phyloP scores from a whole-genome alignment of 371 early-diverging fungal genomes.

The Saksenaea oblongispora region DNA sequence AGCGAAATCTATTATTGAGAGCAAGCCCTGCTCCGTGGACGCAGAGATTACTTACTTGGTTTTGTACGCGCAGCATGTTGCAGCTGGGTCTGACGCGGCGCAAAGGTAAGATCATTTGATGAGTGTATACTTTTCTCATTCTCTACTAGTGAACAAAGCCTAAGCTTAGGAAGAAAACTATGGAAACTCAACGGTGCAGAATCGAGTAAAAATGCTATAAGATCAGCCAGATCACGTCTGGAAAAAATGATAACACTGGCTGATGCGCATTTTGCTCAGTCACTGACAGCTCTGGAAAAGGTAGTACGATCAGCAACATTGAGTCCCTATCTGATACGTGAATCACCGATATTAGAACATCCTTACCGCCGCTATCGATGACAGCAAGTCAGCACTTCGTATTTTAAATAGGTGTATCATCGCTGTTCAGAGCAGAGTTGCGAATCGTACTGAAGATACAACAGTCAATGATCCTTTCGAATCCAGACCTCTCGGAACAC shows the following conservation, averaged over 20 bases:
- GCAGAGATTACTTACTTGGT: conserved; percentile 35
- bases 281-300: conserved; percentile 12
- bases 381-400: conserved; percentile 11
- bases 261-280: conserved; percentile 21
- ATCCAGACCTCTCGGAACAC: background rate
- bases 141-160: background rate
- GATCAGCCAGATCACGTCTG: background rate
- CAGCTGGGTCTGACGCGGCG: conserved; percentile 39
- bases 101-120: conserved; percentile 29
- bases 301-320: conserved; percentile 1
- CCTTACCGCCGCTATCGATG: conserved; percentile 20
- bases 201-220: background rate
- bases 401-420: conserved; percentile 9
- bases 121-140: background rate
- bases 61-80: conserved; percentile 44
- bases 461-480: conserved; percentile 14
- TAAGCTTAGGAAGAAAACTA: background rate
- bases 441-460: background rate
- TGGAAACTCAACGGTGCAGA: background rate
- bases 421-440: background rate
- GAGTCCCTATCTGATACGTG: background rate
- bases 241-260: conserved; percentile 14
- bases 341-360: conserved; percentile 1
- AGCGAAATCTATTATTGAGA: conserved; percentile 40
- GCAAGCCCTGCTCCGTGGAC: conserved; percentile 16